Base-by-base conservation (phyloP, 768 basidiomycete genomes). In the Suillus weaverae region DNA sequence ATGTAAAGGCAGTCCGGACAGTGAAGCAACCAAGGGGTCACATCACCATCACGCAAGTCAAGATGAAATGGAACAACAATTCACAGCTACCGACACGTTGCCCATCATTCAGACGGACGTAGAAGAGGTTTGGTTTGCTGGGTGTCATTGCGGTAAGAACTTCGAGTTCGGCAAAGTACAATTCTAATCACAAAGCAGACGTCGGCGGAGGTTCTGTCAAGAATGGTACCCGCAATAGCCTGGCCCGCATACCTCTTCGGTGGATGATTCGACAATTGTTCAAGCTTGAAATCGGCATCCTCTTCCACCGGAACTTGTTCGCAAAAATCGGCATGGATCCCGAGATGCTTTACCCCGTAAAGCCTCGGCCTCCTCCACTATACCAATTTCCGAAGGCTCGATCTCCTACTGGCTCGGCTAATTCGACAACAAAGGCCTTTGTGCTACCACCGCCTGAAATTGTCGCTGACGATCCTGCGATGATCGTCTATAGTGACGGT, bases 121-220 rank as follows among this genome's bases (percentile, higher is more conserved):
- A 4, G 81, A 85, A 55, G 91, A 94, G 68, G 92, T 94, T 1
- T 93, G 92, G 91, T 94, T 93, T 69, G 74, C 90, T 4, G 91
- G 91, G 0, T 85, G 83, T 68, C 91, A 92, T 67, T 85, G 84
- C 54, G 90, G 91, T 90, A 68, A 35, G 82, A 76, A 32, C 36
- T 6, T 36, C n/a, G 5, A 11, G 18, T 30, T 26, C 6, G 51
- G 56, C 33, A 20, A 26, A 2, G 30, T 10, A 33, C 18, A 22
- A 2, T 57, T 56, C 62, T 64, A 38, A 54, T 33, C 44, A 16
- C 56, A 30, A 54, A 44, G n/a, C 60, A 91, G 90, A 92, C 68
- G 83, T 94, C 22, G 92, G 92, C 2, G 92, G 92, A 22, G 90
- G 90, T 4, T 85, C 86, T 2, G 86, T 87, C 14, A 66, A 69